phyloP scores from a whole-genome alignment of 176 grass and related monocot genomes.

The Tuctoria greenei region DNA sequence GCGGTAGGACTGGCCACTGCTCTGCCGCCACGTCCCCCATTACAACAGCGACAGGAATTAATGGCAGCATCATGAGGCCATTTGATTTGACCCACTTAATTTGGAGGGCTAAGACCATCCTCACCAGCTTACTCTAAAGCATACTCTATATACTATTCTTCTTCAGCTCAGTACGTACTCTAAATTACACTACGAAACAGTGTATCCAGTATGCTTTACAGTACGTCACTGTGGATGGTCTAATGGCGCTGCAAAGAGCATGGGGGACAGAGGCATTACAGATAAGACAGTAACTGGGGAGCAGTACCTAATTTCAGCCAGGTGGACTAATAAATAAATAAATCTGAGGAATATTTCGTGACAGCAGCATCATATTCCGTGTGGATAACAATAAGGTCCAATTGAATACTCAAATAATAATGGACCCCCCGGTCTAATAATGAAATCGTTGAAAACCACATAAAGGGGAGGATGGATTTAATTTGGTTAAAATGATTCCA shows the following conservation, averaged over 20 bases:
- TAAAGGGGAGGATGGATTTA: background rate
- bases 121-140: no score
- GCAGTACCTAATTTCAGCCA: background rate
- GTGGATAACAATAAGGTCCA: background rate
- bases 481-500: background rate
- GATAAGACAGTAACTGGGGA: slow-evolving; percentile 14
- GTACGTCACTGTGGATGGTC: no score
- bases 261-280: slow-evolving; percentile 14
- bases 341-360: background rate
- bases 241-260: slow-evolving; percentile 17
- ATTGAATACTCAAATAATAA: background rate
- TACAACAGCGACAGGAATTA: slow-evolving; percentile 19
- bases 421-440: background rate
- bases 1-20: background rate
- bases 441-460: background rate
- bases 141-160: no score
- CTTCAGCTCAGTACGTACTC: no score
- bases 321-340: background rate
- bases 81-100: slow-evolving; percentile 18
- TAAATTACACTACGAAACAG: no score
- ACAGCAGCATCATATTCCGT: slow-evolving; percentile 2
- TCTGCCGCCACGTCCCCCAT: background rate
- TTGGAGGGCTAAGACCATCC: slow-evolving; percentile 11
- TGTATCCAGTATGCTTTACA: no score
- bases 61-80: slow-evolving; percentile 4